A percentile compares a stretch with the other conserved stretches of the same genome.
Evolutionary conservation across 2,329 filamentous ascomycete species (phyloP).

Genomic region (Corniculantispora saksenae): DNA sequence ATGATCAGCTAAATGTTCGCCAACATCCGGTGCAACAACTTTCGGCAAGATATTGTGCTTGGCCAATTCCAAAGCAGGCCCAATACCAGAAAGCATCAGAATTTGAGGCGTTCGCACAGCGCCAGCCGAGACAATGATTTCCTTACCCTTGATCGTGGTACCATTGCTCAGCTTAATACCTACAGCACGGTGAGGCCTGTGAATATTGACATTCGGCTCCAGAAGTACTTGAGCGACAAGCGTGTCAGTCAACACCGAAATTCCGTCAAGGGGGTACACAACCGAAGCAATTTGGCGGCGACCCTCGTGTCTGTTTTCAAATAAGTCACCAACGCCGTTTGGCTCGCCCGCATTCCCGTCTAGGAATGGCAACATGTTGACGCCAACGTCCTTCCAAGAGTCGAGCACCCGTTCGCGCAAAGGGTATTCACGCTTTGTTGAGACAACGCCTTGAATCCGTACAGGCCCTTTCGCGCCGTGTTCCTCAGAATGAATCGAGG

Average conservation of each 20-base stretch:
- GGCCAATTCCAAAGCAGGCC: conserved; percentile 40
- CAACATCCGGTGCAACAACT: conserved; percentile 49
- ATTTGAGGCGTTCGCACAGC: conserved; percentile 52
- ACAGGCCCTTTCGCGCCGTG: conserved; percentile 40
- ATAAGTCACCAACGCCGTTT: conserved; percentile 33
- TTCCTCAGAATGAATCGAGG: conserved; percentile 31
- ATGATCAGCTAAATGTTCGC: conserved; percentile 41
- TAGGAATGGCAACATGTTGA: conserved; percentile 27
- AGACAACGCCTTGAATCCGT: conserved; percentile 30
- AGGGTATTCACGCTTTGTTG: conserved; percentile 38
- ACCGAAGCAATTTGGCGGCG: conserved; percentile 25
- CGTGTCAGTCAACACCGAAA: conserved; percentile 29
- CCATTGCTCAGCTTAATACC: conserved; percentile 30
- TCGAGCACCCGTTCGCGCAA: conserved; percentile 36
- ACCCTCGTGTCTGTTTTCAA: conserved; percentile 28
- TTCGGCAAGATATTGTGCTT: conserved; percentile 44
- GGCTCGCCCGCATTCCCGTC: conserved; percentile 30
- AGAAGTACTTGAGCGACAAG: conserved; percentile 27
- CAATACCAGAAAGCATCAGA: conserved; percentile 52
- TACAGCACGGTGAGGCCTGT: conserved; percentile 16
- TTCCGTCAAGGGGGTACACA: conserved; percentile 27
- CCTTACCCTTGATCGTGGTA: conserved; percentile 29
- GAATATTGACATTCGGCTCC: neutral
- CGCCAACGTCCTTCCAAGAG: conserved; percentile 42
- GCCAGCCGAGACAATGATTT: conserved; percentile 52